Evolutionary conservation across 2,329 filamentous ascomycete species (phyloP), one percentile per base, ranked within the genome.

Genomic region (Myriosclerotinia curreyana): DNA sequence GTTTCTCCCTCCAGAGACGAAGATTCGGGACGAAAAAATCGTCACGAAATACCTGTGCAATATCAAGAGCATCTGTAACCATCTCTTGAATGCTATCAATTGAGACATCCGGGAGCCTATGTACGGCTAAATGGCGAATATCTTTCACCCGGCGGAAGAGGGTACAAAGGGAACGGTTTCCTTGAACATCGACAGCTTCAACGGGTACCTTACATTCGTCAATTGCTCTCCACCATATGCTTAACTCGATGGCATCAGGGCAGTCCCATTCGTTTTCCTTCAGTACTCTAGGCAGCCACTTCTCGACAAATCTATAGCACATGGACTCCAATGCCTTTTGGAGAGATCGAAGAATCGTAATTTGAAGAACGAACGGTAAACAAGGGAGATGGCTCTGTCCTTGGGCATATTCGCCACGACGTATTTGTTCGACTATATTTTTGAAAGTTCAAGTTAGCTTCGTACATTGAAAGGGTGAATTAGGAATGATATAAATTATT

Each of bases 201-300:
- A 58, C 28, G 20, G 67, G 67, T 40, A 67, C 56, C n/a, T 52
- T 6, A 56, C 62, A 67, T 12, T 64, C 54, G 20, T 20, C 51
- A 6, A 69, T 36, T 28, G 44, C 48, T 25, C 28, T 51, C 64
- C 66, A 65, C 66, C 66, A 67, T n/a, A 44, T 28, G n/a, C 34
- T 68, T 4, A 69, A 48, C 56, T 69, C 67, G 14, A 64, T 58
- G 28, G 65, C 65, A 48, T 69, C 67, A 17, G 64, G 66, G 22
- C 62, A 60, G n/a, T 65, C 64, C 64, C 64, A 69, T 20, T 56
- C 53, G 14, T 64, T 65, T 6, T 12, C 51, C 15, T 54, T n/a
- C 49, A 69, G 42, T 15, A 68, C 44, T 2, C 36, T 34, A 17
- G 67, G 67, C 44, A 69, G 56, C 67, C 67, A 69, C 40, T 61